Conservation (phyloP, 257 asterid species). For the Buddleja alternifolia region DNA sequence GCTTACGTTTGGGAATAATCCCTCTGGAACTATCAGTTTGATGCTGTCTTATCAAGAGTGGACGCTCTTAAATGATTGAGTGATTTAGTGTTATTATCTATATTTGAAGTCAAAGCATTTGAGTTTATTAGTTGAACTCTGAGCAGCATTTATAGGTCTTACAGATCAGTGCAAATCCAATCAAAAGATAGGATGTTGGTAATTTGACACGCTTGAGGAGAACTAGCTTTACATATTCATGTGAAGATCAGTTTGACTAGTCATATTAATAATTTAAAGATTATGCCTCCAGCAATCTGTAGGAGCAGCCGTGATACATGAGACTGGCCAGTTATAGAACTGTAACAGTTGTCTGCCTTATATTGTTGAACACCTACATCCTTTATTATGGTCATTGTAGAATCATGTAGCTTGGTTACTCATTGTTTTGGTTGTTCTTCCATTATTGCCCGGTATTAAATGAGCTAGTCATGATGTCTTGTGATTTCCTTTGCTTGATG, state of each 20-base stretch:
- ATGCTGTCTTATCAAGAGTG: background rate
- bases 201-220: background rate
- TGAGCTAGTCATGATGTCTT: conserved; percentile 1
- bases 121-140: conserved; percentile 16
- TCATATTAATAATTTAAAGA: background rate
- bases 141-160: conserved; percentile 1
- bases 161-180: background rate
- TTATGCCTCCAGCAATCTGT: conserved; percentile 23
- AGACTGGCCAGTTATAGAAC: conserved; percentile 27
- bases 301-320: conserved; percentile 24
- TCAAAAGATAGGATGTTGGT: conserved; percentile 1
- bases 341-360: conserved; percentile 6
- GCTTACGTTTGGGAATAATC: background rate
- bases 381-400: background rate
- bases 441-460: conserved; percentile 1
- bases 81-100: conserved; percentile 5
- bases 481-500: background rate
- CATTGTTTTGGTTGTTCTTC: background rate
- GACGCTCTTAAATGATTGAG: conserved; percentile 18
- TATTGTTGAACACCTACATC: background rate
- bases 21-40: background rate
- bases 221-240: conserved; percentile 10
- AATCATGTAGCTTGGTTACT: background rate
- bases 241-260: background rate
- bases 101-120: conserved; percentile 1